Conservation (phyloP, 2,329 filamentous ascomycete species). For the Cladosporium halotolerans region DNA sequence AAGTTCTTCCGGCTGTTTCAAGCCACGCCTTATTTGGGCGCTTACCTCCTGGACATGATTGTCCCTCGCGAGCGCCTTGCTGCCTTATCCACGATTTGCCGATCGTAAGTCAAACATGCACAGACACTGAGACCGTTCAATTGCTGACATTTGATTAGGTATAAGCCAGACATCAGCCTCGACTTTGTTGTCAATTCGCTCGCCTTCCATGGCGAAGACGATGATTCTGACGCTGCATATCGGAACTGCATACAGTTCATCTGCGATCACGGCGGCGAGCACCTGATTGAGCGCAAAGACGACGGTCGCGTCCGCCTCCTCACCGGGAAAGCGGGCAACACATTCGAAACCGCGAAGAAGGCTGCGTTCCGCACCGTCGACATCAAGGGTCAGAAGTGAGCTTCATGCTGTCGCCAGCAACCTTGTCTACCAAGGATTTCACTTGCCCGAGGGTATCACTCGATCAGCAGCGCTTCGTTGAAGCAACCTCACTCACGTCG, state of each 20-base stretch:
- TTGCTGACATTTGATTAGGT: conserved; percentile 57
- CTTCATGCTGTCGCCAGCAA: neutral
- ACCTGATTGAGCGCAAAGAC: conserved; percentile 69
- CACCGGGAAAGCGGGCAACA: conserved; percentile 62
- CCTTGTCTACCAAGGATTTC: neutral
- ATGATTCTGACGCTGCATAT: conserved; percentile 21
- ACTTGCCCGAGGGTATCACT: neutral
- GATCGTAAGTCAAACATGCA: conserved; percentile 63
- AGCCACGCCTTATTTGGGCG: conserved; percentile 78
- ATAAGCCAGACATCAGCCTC: conserved; percentile 83
- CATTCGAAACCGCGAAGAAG: conserved; percentile 68
- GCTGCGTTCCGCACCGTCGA: conserved; percentile 81
- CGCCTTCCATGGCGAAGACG: conserved; percentile 69
- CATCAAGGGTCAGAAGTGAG: conserved; percentile 93
- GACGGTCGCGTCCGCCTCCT: conserved; percentile 63
- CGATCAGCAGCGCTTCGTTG: neutral
- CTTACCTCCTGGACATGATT: conserved; percentile 99
- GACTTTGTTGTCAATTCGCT: conserved; percentile 94
- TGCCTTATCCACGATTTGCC: conserved; percentile 87
- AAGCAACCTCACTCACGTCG: neutral
- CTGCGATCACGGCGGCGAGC: conserved; percentile 68
- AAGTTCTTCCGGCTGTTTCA: conserved; percentile 96
- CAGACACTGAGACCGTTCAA: too few species aligned
- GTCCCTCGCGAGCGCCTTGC: conserved; percentile 86
- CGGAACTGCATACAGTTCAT: conserved; percentile 73